Evolutionary conservation across 495 filamentous ascomycete species (phyloP), one percentile per base, ranked within the genome.

Genomic region (Podospora appendiculata): DNA sequence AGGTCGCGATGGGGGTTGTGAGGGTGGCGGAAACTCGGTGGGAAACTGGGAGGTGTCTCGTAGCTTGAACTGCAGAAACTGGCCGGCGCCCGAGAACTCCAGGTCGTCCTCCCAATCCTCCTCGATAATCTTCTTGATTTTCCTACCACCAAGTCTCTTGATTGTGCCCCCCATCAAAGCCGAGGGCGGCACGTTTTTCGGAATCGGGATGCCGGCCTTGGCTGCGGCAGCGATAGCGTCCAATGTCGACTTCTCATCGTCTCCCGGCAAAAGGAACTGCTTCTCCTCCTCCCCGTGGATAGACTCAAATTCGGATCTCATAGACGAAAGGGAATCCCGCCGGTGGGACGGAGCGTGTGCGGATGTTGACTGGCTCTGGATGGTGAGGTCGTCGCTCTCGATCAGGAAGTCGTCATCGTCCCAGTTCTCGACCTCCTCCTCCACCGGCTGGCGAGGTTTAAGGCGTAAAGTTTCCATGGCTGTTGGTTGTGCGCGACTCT

Each of bases 71-170:
- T 83, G 76, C 50, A 92, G 67, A 4, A 76, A 64, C 41, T 74
- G 74, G 44, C 81, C 79, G 35, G 70, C 67, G 41, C 72, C 73
- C 1, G 90, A 88, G 41, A 96, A 72, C 55, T 95, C 90, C 46
- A 98, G 71, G 62, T 97, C 93, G 53, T 95, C 88, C 44, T 81
- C 85, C 87, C 91, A 96, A 67, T 95, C 92, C 65, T 96, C 93
- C 58, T 85, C 75, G 41, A 79, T 70, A 53, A 88, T 83, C 66
- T 86, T 88, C 62, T 83, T 86, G 42, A 83, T 78, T 57, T 89
- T 93, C 60, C 84, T 84, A 58, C 83, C 87, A 43, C 90, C 90
- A 7, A 98, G 75, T 62, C 90, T 76, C 73, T 95, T 96, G 64
- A 98, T 98, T 10, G 90, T 90, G 45, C 93, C 93, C 41, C 92